Base-by-base conservation (phyloP, 805 yeast species). In the Candida argentea region DNA sequence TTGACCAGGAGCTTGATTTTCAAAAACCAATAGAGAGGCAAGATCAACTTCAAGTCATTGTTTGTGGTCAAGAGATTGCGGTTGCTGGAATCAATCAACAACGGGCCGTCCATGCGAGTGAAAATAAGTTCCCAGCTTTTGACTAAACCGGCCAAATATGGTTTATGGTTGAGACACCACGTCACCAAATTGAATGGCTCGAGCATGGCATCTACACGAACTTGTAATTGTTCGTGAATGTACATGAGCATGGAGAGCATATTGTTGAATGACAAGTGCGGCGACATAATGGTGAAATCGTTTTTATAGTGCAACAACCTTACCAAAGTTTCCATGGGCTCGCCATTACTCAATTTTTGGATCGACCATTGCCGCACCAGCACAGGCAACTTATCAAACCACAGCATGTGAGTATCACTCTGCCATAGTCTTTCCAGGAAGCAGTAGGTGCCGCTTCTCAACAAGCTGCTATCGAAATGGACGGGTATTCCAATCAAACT, bases 101-200 rank as follows among this genome's bases (percentile, higher is more conserved):
- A 50, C 2, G 69, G 57, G 4, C 91, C 91, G 6, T 79, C 82
- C 40, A 71, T 76, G 37, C 63, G 61, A 22, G 74, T 52, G 43
- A 68, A 81, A 16, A 70, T 47, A 11, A 64, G 58, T 49, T 81
- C 91, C 89, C 89, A 81, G 16, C 73, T 58, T 38, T 70, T 71
- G 14, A 81, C 46, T 39, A 79, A 48, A 8, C 67, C 52, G 37
- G 71, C 76, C 29, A 81, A 62, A 5, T 59, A 53, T 2, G 83
- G 83, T 36, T 78, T 61, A 6, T 69, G 62, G 32, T 68, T 67
- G 55, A 75, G 57, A 46, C 82, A 64, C 89, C 89, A 81, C 31
- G 65, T 64, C 3, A 76, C 63, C 18, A 71, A 70, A 32, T 67
- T 65, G 27, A 62, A 56, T 7, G 25, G 28, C 40, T 38, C 29